Evolutionary conservation across 139 green algal species (phyloP).

Genomic region (Chlorella vulgaris): DNA sequence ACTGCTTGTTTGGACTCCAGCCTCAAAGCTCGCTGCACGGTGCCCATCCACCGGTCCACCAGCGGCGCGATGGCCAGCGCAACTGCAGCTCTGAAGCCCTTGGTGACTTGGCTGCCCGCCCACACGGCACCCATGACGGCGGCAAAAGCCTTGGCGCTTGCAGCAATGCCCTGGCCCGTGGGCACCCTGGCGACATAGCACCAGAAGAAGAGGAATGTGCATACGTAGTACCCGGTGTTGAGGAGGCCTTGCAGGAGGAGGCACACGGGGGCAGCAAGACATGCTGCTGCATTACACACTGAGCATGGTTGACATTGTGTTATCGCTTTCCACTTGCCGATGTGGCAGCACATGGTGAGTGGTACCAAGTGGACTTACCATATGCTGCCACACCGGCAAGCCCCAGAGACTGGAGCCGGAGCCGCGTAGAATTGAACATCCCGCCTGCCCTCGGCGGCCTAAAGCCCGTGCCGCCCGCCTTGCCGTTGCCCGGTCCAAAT

Average conservation of each 20-base stretch:
- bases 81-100: slow-evolving; percentile 38
- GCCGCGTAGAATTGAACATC: background rate
- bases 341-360: background rate
- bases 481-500: background rate
- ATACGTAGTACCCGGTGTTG: slow-evolving; percentile 72
- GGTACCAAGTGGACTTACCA: slow-evolving; percentile 17
- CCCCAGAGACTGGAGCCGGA: slow-evolving; percentile 37
- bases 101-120: slow-evolving; percentile 73
- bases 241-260: slow-evolving; percentile 42
- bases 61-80: slow-evolving; percentile 25
- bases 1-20: slow-evolving; percentile 17
- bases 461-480: background rate
- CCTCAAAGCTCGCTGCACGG: background rate
- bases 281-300: too few species aligned
- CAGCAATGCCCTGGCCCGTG: slow-evolving; percentile 1
- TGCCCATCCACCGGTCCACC: slow-evolving; percentile 25
- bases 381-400: slow-evolving; percentile 65
- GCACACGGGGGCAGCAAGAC: too few species aligned
- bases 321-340: too few species aligned
- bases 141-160: slow-evolving; percentile 15
- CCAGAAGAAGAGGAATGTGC: slow-evolving; percentile 46
- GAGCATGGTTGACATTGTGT: too few species aligned
- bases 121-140: slow-evolving; percentile 64
- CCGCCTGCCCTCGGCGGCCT: background rate
- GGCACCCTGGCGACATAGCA: slow-evolving; percentile 32